phyloP scores from a whole-genome alignment of 2,329 filamentous ascomycete species.

The Cytospora paraplurivora region DNA sequence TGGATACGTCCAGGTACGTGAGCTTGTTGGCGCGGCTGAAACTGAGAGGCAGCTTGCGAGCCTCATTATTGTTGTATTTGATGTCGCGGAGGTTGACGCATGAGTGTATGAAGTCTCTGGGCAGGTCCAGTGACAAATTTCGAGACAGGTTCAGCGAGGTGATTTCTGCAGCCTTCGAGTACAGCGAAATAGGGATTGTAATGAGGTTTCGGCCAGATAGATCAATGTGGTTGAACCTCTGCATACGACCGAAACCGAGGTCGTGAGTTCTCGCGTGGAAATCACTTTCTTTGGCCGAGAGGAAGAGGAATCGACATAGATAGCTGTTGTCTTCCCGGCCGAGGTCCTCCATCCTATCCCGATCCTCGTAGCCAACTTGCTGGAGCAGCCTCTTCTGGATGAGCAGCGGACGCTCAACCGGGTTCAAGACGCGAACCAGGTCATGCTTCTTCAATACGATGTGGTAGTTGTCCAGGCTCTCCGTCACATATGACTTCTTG shows the following conservation, averaged over 20 bases:
- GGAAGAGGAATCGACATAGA: slow-evolving; percentile 91
- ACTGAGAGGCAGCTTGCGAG: slow-evolving; percentile 80
- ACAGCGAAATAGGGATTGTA: slow-evolving; percentile 92
- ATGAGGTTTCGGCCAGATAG: slow-evolving; percentile 86
- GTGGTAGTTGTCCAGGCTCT: slow-evolving; percentile 90
- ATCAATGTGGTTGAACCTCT: slow-evolving; percentile 94
- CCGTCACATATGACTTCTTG: slow-evolving; percentile 90
- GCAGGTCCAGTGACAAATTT: slow-evolving; percentile 89
- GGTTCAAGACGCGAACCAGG: slow-evolving; percentile 76
- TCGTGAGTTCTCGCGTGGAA: slow-evolving; percentile 76
- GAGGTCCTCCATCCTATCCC: slow-evolving; percentile 87
- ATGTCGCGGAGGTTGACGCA: slow-evolving; percentile 92
- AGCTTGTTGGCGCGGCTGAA: slow-evolving; percentile 78
- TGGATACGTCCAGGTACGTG: slow-evolving; percentile 91
- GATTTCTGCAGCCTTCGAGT: slow-evolving; percentile 88
- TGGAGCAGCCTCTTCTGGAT: slow-evolving; percentile 91
- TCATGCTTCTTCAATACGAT: slow-evolving; percentile 95
- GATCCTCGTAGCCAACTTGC: slow-evolving; percentile 86
- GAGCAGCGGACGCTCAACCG: slow-evolving; percentile 78
- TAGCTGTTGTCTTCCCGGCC: slow-evolving; percentile 98
- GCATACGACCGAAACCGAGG: slow-evolving; percentile 75
- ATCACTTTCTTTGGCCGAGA: slow-evolving; percentile 85
- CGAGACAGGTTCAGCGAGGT: slow-evolving; percentile 92
- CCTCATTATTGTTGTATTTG: slow-evolving; percentile 94
- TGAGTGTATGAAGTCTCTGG: slow-evolving; percentile 93